phyloP scores from a whole-genome alignment of 352 stramenopile genomes.

The Phytophthora cactorum region DNA sequence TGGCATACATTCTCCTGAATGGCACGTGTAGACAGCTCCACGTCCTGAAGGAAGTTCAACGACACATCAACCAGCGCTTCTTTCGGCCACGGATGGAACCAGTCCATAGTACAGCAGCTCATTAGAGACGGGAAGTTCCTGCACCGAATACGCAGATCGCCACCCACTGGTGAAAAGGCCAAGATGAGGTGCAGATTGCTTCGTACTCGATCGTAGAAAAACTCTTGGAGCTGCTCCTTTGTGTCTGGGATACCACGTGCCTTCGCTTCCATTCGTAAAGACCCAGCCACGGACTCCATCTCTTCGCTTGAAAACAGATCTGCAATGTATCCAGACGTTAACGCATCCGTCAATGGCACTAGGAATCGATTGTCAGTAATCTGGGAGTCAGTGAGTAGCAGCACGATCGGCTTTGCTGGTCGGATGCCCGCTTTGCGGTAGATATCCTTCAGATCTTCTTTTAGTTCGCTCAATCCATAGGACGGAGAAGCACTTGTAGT shows the following conservation, averaged over 20 bases:
- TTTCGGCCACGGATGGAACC: conserved; percentile 93
- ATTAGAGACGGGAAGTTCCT: conserved; percentile 85
- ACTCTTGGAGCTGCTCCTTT: conserved; percentile 90
- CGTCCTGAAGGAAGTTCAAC: conserved; percentile 83
- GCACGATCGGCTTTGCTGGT: conserved; percentile 83
- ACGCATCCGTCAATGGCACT: conserved; percentile 87
- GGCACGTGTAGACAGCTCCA: conserved; percentile 63
- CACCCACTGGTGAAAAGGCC: conserved; percentile 86
- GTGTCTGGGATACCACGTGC: conserved; percentile 86
- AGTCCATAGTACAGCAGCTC: conserved; percentile 81
- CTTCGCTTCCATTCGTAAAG: conserved; percentile 85
- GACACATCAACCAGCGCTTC: conserved; percentile 90
- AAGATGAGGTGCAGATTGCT: conserved; percentile 89
- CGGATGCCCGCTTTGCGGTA: conserved; percentile 89
- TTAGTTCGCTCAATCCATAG: conserved; percentile 84
- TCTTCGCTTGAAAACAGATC: conserved; percentile 91
- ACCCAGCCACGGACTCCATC: conserved; percentile 85
- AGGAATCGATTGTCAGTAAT: conserved; percentile 88
- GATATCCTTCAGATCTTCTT: conserved; percentile 91
- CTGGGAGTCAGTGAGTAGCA: conserved; percentile 91
- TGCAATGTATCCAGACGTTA: conserved; percentile 75
- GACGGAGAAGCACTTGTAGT: conserved; percentile 55
- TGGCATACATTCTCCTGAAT: conserved; percentile 93
- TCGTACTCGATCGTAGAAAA: conserved; percentile 91
- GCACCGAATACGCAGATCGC: conserved; percentile 72